phyloP scores from a whole-genome alignment of 768 basidiomycete genomes.

The Crassisporium funariophilum region DNA sequence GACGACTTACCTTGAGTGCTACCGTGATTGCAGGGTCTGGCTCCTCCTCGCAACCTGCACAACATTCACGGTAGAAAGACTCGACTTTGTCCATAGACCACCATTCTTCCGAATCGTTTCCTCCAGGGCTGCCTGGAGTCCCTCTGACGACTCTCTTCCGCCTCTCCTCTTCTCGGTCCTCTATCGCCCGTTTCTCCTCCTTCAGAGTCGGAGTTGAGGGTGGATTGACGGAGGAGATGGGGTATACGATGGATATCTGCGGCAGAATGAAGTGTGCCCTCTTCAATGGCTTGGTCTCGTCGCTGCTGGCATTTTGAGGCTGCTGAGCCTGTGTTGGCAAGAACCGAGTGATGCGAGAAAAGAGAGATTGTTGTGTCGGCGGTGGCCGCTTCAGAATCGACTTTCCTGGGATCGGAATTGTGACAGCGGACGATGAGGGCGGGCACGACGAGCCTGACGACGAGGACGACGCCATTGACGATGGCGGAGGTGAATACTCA shows the following conservation, averaged over 20 bases:
- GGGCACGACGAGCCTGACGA: slow-evolving; percentile 54
- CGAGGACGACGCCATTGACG: slow-evolving; percentile 29
- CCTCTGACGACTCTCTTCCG: slow-evolving; percentile 66
- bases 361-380: slow-evolving; percentile 65
- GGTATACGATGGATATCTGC: slow-evolving; percentile 84
- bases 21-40: slow-evolving; percentile 65
- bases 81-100: slow-evolving; percentile 88
- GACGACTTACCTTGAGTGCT: slow-evolving; percentile 64
- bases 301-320: slow-evolving; percentile 37
- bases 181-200: slow-evolving; percentile 82
- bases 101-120: slow-evolving; percentile 57
- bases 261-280: slow-evolving; percentile 92
- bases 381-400: slow-evolving; percentile 81
- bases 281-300: slow-evolving; percentile 65
- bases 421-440: slow-evolving; percentile 80
- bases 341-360: slow-evolving; percentile 75
- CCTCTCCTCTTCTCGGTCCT: slow-evolving; percentile 72
- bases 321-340: slow-evolving; percentile 57
- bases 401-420: slow-evolving; percentile 77
- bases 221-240: slow-evolving; percentile 82
- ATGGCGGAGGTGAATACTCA: neutral
- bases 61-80: slow-evolving; percentile 86
- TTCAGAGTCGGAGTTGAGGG: slow-evolving; percentile 78
- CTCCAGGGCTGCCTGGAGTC: slow-evolving; percentile 39
- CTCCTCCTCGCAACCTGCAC: slow-evolving; percentile 71